phyloP scores from a whole-genome alignment of 139 green algal genomes.

The Yamagishiella unicocca region DNA sequence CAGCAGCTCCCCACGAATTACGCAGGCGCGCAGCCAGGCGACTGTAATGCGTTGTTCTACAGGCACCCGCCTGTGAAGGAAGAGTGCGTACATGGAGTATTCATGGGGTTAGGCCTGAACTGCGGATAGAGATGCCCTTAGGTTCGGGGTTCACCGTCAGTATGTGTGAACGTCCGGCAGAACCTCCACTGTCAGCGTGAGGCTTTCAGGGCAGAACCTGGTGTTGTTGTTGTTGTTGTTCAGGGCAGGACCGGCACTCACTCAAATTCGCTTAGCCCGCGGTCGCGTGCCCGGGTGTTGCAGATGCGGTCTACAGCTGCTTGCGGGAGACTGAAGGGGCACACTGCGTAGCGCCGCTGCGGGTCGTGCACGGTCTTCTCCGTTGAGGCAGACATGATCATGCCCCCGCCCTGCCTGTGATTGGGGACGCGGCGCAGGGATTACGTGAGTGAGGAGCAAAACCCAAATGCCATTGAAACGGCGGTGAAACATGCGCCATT shows the following conservation, averaged over 20 bases:
- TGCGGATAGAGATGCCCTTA: no score
- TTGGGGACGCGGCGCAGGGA: not conserved
- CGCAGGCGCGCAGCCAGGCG: conserved; percentile 2
- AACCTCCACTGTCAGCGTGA: no score
- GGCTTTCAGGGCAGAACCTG: not conserved
- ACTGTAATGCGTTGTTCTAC: conserved; percentile 33
- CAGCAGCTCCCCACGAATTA: not conserved
- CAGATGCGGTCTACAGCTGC: not conserved
- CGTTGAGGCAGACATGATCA: conserved; percentile 34
- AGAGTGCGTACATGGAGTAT: no score
- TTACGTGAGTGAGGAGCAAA: not conserved
- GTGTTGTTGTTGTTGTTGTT: not conserved
- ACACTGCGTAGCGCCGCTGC: conserved; percentile 18
- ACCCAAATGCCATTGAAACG: no score
- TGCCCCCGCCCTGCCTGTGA: conserved; percentile 28
- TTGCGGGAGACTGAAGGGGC: conserved; percentile 27
- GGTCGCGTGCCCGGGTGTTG: not conserved
- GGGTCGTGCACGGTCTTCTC: not conserved
- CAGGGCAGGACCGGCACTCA: not conserved
- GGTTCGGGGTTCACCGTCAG: no score
- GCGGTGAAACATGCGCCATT: no score
- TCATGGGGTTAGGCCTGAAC: no score
- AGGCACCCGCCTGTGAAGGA: not conserved
- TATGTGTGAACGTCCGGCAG: no score
- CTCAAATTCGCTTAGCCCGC: conserved; percentile 28